phyloP scores from a whole-genome alignment of 2,329 filamentous ascomycete genomes.

The Metarhizium anisopliae region DNA sequence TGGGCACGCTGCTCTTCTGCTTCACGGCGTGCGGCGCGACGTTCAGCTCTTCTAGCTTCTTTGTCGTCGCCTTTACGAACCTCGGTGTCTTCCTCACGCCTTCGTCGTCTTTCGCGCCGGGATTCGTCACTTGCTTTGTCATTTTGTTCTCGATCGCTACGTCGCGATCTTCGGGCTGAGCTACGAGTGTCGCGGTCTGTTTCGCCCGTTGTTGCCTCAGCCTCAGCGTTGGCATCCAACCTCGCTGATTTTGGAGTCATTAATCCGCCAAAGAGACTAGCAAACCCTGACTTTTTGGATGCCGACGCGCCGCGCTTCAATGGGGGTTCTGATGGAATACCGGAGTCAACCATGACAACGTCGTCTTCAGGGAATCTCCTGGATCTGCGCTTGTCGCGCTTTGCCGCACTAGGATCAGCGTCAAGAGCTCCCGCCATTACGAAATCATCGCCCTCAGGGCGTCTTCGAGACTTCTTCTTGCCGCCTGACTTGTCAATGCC shows the following conservation, averaged over 20 bases:
- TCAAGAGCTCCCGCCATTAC: conserved; percentile 36
- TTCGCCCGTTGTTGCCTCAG: conserved; percentile 38
- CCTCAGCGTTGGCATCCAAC: conserved; percentile 41
- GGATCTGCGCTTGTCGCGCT: conserved; percentile 24
- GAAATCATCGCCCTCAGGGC: conserved; percentile 39
- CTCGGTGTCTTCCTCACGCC: conserved; percentile 49
- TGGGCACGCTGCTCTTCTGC: conserved; percentile 39
- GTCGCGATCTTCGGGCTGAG: conserved; percentile 52
- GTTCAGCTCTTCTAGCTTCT: conserved; percentile 47
- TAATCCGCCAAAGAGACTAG: conserved; percentile 54
- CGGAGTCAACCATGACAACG: conserved; percentile 25
- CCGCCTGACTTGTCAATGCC: conserved; percentile 41
- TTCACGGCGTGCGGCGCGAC: conserved; percentile 39
- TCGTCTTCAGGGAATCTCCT: conserved; percentile 30
- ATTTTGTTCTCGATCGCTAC: conserved; percentile 40
- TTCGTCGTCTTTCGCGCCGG: conserved; percentile 44
- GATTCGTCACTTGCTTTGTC: conserved; percentile 37
- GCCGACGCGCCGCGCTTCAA: conserved; percentile 25
- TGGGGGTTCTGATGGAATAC: conserved; percentile 21
- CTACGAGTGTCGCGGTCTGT: conserved; percentile 52
- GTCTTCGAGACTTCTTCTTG: conserved; percentile 37
- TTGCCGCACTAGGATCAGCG: conserved; percentile 23
- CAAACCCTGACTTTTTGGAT: conserved; percentile 45
- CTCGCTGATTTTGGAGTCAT: conserved; percentile 35
- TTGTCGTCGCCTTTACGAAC: conserved; percentile 45